Conservation (phyloP, 2,329 filamentous ascomycete genomes). For the Arthrobotrys megalospora region DNA sequence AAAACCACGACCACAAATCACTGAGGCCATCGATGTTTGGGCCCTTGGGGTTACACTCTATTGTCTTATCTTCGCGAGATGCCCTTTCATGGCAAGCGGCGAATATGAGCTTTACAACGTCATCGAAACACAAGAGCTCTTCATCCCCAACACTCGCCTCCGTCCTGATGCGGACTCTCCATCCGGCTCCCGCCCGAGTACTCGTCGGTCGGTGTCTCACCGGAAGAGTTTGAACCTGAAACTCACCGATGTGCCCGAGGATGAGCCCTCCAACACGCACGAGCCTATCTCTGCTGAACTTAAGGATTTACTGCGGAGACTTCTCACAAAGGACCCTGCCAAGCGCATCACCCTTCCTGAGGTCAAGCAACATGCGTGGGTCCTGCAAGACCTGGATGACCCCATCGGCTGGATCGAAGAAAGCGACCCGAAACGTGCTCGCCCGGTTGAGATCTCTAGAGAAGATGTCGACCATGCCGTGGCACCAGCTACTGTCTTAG, state of each 20-base stretch:
- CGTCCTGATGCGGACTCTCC: constrained; percentile 71
- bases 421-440: constrained; percentile 85
- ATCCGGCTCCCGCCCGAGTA: constrained; percentile 57
- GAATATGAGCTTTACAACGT: constrained; percentile 92
- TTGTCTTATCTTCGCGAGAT: constrained; percentile 92
- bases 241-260: constrained; percentile 55
- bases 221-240: constrained; percentile 64
- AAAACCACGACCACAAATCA: constrained; percentile 79
- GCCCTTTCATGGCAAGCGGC: constrained; percentile 92
- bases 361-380: constrained; percentile 95
- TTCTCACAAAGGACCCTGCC: constrained; percentile 90
- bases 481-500: constrained; percentile 87
- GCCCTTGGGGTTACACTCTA: constrained; percentile 96
- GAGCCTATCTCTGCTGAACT: constrained; percentile 87
- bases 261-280: constrained; percentile 71
- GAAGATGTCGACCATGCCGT: constrained; percentile 92
- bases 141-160: constrained; percentile 86
- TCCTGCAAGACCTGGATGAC: constrained; percentile 82
- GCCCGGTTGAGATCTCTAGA: constrained; percentile 91
- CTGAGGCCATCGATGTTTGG: constrained; percentile 96
- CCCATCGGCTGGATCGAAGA: constrained; percentile 89
- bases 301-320: constrained; percentile 81
- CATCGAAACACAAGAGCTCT: constrained; percentile 92
- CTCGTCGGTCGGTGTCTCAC: constrained; percentile 69
- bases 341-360: constrained; percentile 90